Base-by-base conservation (phyloP, 2,329 filamentous ascomycete species). In the Alternaria gansuensis region DNA sequence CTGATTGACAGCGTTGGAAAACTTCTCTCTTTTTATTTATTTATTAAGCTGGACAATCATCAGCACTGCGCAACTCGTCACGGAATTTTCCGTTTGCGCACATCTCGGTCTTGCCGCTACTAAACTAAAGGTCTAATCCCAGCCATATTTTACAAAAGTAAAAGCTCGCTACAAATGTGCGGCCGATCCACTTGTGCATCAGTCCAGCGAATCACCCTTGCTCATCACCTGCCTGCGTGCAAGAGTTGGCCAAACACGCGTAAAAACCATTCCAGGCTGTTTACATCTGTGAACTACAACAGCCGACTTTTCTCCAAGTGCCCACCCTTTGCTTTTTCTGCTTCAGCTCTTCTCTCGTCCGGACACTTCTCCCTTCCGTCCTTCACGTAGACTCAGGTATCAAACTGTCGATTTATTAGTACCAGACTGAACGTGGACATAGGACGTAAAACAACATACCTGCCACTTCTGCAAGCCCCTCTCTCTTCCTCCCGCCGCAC, bases 401-500 rank as follows among this genome's bases (percentile, higher is more conserved):
- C 56, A 36, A 59, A 59, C 56, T 59, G n/a, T 13, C 5, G 9
- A 44, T 17, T 17, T 7, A 49, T 52, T 44, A 57, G 54, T 26
- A 54, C 40, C 31, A 21, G 28, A 21, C 28, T 28, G n/a, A 37
- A 46, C 29, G 37, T 3, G 13, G 13, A 9, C n/a, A 23, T 36
- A 21, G n/a, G 21, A 17, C 31, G 24, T n/a, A 7, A 13, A 6
- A 48, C 21, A 43, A 55, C 59, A 14, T 54, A 75, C 72, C 68
- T 79, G 75, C 77, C 77, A 79, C 66, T 79, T 79, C 66, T 78
- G 73, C 61, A 77, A 62, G 3, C 77, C 77, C 26, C 72, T 71
- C 10, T 73, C 68, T 49, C 72, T 67, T n/a, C 62, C 73, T 4
- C 69, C 72, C n/a, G 75, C 70, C 4, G 72, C 65, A 26, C 45